Evolutionary conservation across 805 yeast species (phyloP).

Genomic region (Yarrowia sp.): DNA sequence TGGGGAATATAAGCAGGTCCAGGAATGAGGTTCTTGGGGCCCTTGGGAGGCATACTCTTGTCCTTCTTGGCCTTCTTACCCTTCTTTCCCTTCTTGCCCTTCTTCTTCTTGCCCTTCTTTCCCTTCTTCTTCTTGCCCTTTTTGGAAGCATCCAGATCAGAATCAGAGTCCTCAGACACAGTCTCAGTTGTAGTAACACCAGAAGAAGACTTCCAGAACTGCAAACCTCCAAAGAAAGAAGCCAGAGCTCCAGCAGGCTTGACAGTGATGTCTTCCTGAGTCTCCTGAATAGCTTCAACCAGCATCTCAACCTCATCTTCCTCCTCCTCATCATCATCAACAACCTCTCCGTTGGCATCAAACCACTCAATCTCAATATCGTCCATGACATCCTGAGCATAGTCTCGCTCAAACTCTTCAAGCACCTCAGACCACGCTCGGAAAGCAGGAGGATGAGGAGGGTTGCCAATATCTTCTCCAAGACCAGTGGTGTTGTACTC

Average conservation of each 20-base stretch:
- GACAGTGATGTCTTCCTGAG: neutral
- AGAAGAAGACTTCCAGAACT: neutral
- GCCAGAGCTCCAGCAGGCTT: neutral
- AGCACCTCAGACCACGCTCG: slow-evolving; percentile 61
- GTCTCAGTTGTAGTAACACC: neutral
- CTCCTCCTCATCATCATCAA: neutral
- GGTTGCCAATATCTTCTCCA: slow-evolving; percentile 33
- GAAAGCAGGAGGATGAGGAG: slow-evolving; percentile 28
- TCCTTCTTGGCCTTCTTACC: slow-evolving; percentile 42
- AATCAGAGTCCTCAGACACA: neutral
- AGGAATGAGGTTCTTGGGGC: slow-evolving; percentile 52
- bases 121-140: neutral
- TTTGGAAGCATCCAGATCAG: neutral
- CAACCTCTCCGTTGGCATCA: neutral
- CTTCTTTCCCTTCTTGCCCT: slow-evolving; percentile 10
- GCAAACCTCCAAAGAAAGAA: slow-evolving; percentile 29
- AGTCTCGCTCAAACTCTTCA: slow-evolving; percentile 45
- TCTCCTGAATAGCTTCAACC: neutral
- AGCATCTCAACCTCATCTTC: neutral
- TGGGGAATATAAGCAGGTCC: slow-evolving; percentile 81
- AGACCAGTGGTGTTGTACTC: slow-evolving; percentile 72
- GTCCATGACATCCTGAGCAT: slow-evolving; percentile 35
- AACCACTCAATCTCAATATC: slow-evolving; percentile 35
- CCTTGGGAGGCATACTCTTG: slow-evolving; percentile 59
- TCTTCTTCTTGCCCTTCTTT: slow-evolving; percentile 7